These are phyloP conservation scores for Dalechampia spathulata DNA, from an alignment of 441 rosid species.

Conservation along the genomic window DNA sequence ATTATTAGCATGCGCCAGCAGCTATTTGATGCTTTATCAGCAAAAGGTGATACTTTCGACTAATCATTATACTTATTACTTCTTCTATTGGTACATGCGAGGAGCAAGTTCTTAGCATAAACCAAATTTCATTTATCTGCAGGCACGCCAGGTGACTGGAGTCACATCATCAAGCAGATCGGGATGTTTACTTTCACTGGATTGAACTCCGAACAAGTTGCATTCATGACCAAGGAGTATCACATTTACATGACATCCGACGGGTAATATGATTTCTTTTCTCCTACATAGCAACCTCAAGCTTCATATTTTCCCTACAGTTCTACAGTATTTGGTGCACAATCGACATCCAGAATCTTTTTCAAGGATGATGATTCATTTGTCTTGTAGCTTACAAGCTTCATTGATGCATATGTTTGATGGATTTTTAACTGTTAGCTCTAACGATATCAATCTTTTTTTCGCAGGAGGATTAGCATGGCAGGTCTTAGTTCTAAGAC, in stretches of 20 bases:
- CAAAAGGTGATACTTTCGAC: slow-evolving; percentile 32
- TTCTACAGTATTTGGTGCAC: not conserved
- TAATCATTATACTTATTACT: slow-evolving; percentile 1
- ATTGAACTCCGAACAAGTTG: slow-evolving; percentile 61
- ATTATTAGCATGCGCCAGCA: slow-evolving; percentile 79
- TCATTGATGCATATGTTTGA: not conserved
- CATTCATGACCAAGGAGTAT: slow-evolving; percentile 77
- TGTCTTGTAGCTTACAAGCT: not conserved
- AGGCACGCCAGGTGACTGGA: slow-evolving; percentile 99
- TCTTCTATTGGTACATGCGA: not conserved
- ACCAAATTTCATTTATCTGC: slow-evolving; percentile 5
- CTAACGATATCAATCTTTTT: not conserved
- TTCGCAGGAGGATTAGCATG: slow-evolving; percentile 87
- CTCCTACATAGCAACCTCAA: not conserved
- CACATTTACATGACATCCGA: slow-evolving; percentile 94
- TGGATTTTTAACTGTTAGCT: not conserved
- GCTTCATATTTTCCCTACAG: not conserved
- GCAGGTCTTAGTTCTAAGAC: slow-evolving; percentile 88
- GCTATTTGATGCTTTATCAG: slow-evolving; percentile 59
- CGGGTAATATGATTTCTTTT: slow-evolving; percentile 47
- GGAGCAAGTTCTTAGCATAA: not conserved
- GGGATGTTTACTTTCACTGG: slow-evolving; percentile 99
- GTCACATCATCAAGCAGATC: slow-evolving; percentile 84
- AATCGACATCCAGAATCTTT: not conserved
- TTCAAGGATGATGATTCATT: too few relatives aligned